Percentiles rank a stretch among this genome's conserved stretches.
Conservation (phyloP, 2,329 filamentous ascomycete genomes). For the Talaromyces sp. region DNA sequence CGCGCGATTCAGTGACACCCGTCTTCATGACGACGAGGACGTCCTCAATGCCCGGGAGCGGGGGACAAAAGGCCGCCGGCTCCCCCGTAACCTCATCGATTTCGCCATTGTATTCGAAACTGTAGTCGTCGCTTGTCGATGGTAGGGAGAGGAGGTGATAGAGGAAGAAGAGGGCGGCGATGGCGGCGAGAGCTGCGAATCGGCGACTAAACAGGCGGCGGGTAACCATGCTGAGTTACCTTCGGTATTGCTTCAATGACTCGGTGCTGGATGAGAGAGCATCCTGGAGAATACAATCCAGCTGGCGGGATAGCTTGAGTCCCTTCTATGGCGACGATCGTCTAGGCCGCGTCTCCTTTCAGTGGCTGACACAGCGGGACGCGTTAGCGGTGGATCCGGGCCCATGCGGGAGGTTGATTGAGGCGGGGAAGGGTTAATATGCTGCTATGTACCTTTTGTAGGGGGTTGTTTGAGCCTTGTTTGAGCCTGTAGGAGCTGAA, state of each 20-base stretch:
- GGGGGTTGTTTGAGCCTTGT: conserved; percentile 2
- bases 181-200: conserved; percentile 54
- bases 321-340: conserved; percentile 9
- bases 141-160: conserved; percentile 62
- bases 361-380: conserved; percentile 24
- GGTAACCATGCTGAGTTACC: conserved; percentile 44
- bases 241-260: conserved; percentile 10
- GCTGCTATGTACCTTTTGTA: neutral
- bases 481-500: neutral
- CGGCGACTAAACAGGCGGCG: conserved; percentile 38
- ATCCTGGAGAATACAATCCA: neutral
- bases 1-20: conserved; percentile 59
- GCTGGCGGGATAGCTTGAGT: neutral
- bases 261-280: neutral
- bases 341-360: conserved; percentile 8
- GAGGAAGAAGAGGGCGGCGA: conserved; percentile 59
- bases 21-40: conserved; percentile 62
- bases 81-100: conserved; percentile 15
- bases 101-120: conserved; percentile 8
- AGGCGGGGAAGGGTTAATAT: conserved; percentile 1
- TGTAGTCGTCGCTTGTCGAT: conserved; percentile 40
- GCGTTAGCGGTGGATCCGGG: conserved; percentile 10
- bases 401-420: neutral
- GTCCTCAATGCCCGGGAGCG: conserved; percentile 50
- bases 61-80: conserved; percentile 30